A percentile compares a stretch with the other conserved stretches of the same genome.
Evolutionary conservation across 805 yeast genomes (phyloP).

Genomic region (Candida ascalaphidarum): DNA sequence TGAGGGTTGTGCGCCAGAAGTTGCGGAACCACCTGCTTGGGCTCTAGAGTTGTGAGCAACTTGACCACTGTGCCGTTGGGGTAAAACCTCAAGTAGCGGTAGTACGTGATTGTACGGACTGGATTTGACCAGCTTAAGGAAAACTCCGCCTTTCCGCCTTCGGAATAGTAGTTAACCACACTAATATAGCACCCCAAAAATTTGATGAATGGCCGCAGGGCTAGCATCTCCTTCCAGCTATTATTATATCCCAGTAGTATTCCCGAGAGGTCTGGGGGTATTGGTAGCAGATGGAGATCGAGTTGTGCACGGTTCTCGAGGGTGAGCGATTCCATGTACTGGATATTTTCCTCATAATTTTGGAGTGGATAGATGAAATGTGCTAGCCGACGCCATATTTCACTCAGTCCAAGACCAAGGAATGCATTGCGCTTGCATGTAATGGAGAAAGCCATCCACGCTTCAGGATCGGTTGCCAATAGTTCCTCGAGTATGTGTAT

Average conservation of each 20-base stretch:
- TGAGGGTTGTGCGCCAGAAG: slow-evolving; percentile 26
- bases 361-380: slow-evolving; percentile 46
- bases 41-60: slow-evolving; percentile 66
- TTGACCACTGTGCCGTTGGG: slow-evolving; percentile 70
- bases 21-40: slow-evolving; percentile 53
- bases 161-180: slow-evolving; percentile 74
- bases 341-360: slow-evolving; percentile 37
- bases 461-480: slow-evolving; percentile 41
- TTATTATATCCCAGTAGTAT: slow-evolving; percentile 21
- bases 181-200: slow-evolving; percentile 81
- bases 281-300: slow-evolving; percentile 16
- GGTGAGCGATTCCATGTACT: slow-evolving; percentile 24
- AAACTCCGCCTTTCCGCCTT: slow-evolving; percentile 67
- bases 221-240: slow-evolving; percentile 43
- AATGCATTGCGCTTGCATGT: slow-evolving; percentile 51
- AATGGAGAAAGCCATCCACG: slow-evolving; percentile 56
- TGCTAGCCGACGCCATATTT: slow-evolving; percentile 44
- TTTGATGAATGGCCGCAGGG: slow-evolving; percentile 67
- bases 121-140: slow-evolving; percentile 67
- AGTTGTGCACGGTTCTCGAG: slow-evolving; percentile 28
- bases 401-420: slow-evolving; percentile 45
- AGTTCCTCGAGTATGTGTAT: slow-evolving; percentile 40
- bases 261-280: slow-evolving; percentile 22
- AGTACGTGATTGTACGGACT: slow-evolving; percentile 77
- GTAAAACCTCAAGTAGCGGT: slow-evolving; percentile 74